Percentiles rank a stretch among this genome's conserved stretches.
Evolutionary conservation across 2,329 filamentous ascomycete genomes (phyloP).

Genomic region (Aspergillus sp.): DNA sequence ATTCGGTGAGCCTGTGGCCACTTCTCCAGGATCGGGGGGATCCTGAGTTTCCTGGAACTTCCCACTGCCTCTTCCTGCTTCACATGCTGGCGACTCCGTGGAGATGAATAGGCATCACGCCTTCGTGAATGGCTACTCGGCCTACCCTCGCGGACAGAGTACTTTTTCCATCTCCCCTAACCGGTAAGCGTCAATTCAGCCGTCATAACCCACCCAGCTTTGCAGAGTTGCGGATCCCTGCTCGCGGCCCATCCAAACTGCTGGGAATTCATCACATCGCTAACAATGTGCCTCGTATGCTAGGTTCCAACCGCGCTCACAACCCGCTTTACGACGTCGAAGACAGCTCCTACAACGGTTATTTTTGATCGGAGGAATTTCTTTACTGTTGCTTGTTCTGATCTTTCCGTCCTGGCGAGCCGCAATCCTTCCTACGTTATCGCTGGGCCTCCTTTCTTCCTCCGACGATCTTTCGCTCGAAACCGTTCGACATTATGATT

Average conservation of each 20-base stretch:
- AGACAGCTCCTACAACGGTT: slow-evolving; percentile 68
- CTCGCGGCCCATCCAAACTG: too few relatives aligned
- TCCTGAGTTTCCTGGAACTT: slow-evolving; percentile 4
- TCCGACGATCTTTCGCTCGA: slow-evolving; percentile 74
- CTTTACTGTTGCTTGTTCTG: slow-evolving; percentile 61
- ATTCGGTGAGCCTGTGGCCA: slow-evolving; percentile 2
- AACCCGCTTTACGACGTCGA: slow-evolving; percentile 68
- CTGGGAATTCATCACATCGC: background rate
- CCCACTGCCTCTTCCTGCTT: background rate
- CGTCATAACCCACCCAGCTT: background rate
- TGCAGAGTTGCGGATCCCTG: too few relatives aligned
- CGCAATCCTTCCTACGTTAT: slow-evolving; percentile 56
- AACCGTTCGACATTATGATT: slow-evolving; percentile 94
- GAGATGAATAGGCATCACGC: slow-evolving; percentile 85
- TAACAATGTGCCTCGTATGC: slow-evolving; percentile 2
- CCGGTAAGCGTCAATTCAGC: slow-evolving; percentile 55
- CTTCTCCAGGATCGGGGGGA: slow-evolving; percentile 8
- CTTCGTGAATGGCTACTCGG: slow-evolving; percentile 70
- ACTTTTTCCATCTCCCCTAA: slow-evolving; percentile 87
- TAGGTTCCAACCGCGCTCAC: slow-evolving; percentile 80
- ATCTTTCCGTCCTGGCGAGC: slow-evolving; percentile 71
- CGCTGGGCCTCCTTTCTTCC: slow-evolving; percentile 65
- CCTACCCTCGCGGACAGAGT: slow-evolving; percentile 65
- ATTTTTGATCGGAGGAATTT: slow-evolving; percentile 50
- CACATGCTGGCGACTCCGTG: slow-evolving; percentile 33